Percentiles rank a stretch among this genome's conserved stretches.
phyloP scores from a whole-genome alignment of 2,329 filamentous ascomycete genomes.

The Epichloe coenophiala region DNA sequence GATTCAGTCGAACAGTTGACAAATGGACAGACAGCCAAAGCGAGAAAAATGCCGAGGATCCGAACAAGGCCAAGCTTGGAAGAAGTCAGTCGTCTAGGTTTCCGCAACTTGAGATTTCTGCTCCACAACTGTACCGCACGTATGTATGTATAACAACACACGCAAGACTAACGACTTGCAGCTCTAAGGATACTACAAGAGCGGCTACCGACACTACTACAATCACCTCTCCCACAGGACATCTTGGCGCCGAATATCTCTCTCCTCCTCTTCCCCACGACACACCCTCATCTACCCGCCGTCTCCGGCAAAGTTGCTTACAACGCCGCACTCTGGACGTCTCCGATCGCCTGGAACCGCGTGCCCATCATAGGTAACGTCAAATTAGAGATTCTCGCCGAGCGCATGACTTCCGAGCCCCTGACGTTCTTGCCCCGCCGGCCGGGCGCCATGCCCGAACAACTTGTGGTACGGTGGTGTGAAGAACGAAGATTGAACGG shows the following conservation, averaged over 20 bases:
- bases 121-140: too few relatives aligned
- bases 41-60: constrained; percentile 28
- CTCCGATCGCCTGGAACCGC: constrained; percentile 88
- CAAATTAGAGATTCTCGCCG: constrained; percentile 71
- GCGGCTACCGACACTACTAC: constrained; percentile 51
- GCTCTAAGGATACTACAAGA: constrained; percentile 53
- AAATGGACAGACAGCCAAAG: constrained; percentile 14
- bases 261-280: constrained; percentile 58
- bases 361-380: constrained; percentile 87
- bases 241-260: constrained; percentile 64
- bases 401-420: constrained; percentile 63
- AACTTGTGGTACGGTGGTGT: constrained; percentile 84
- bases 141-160: neutral
- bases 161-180: constrained; percentile 14
- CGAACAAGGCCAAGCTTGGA: constrained; percentile 49
- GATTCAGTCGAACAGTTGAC: constrained; percentile 20
- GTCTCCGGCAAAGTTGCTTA: constrained; percentile 86
- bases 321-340: constrained; percentile 87
- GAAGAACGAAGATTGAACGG: constrained; percentile 21
- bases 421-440: constrained; percentile 32
- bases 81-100: constrained; percentile 33
- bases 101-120: too few relatives aligned
- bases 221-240: constrained; percentile 56
- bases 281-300: constrained; percentile 79
- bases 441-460: constrained; percentile 52